Evolutionary conservation across 2,329 filamentous ascomycete genomes (phyloP).

Genomic region (Zymoseptoria tritici): DNA sequence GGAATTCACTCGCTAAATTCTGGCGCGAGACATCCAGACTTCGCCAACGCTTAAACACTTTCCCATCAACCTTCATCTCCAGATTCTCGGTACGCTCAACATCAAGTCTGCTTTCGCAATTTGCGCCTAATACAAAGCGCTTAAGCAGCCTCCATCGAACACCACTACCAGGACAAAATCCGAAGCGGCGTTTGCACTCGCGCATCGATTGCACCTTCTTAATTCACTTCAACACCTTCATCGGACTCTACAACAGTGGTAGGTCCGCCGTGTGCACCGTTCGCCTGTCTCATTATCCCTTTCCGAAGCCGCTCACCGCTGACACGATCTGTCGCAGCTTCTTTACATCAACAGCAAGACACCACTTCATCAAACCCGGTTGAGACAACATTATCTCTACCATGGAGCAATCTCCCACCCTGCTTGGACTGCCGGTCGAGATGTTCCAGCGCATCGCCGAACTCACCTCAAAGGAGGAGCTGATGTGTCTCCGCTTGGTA

Average conservation of each 20-base stretch:
- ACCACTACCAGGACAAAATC: not conserved
- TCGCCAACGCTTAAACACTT: not conserved
- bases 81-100: too few relatives aligned
- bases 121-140: not conserved
- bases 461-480: not conserved
- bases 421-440: not conserved
- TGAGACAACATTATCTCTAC: not conserved
- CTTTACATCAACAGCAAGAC: not conserved
- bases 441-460: conserved; percentile 1
- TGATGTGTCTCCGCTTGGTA: not conserved
- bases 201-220: not conserved
- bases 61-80: not conserved
- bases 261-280: not conserved
- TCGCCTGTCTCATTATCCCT: not conserved
- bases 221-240: not conserved
- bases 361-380: not conserved
- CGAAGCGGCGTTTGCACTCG: not conserved
- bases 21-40: not conserved
- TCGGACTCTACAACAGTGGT: too few relatives aligned
- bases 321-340: not conserved
- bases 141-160: not conserved
- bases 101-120: not conserved
- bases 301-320: not conserved
- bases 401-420: not conserved
- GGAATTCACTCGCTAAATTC: not conserved